phyloP scores from a whole-genome alignment of 139 green algal species.

The Spirogloea muscicola region DNA sequence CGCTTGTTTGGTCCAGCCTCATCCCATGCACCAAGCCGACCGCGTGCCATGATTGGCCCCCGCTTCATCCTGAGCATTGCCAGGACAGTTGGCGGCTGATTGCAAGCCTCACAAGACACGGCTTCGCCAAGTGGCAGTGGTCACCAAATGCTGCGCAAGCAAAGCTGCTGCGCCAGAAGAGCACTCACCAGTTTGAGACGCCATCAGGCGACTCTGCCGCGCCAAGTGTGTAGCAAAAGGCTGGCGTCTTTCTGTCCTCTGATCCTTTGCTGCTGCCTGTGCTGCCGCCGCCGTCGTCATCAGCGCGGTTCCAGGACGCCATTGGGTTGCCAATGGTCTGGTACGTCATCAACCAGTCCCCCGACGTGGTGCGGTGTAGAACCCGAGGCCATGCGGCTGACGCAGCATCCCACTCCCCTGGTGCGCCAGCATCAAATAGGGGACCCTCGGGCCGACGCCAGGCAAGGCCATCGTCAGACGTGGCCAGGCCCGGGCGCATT shows the following conservation, averaged over 20 bases:
- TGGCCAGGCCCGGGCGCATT: constrained; percentile 12
- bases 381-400: constrained; percentile 9
- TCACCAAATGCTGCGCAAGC: no score
- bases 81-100: no score
- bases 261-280: no score
- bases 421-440: not conserved
- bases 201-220: not conserved
- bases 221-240: constrained; percentile 26
- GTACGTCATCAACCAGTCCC: constrained; percentile 18
- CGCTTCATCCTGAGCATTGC: constrained; percentile 22
- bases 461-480: constrained; percentile 20
- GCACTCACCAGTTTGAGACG: constrained; percentile 10
- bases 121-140: no score
- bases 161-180: no score
- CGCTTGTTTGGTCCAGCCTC: constrained; percentile 9
- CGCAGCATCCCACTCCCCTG: constrained; percentile 5
- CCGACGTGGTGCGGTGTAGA: not conserved
- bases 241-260: no score
- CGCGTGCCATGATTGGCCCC: not conserved
- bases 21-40: constrained; percentile 7
- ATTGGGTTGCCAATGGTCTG: constrained; percentile 7
- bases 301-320: constrained; percentile 1
- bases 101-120: no score
- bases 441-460: constrained; percentile 7
- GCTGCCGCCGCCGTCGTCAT: no score